Evolutionary conservation across 768 basidiomycete species (phyloP).

Genomic region (Rhizopogon salebrosus): DNA sequence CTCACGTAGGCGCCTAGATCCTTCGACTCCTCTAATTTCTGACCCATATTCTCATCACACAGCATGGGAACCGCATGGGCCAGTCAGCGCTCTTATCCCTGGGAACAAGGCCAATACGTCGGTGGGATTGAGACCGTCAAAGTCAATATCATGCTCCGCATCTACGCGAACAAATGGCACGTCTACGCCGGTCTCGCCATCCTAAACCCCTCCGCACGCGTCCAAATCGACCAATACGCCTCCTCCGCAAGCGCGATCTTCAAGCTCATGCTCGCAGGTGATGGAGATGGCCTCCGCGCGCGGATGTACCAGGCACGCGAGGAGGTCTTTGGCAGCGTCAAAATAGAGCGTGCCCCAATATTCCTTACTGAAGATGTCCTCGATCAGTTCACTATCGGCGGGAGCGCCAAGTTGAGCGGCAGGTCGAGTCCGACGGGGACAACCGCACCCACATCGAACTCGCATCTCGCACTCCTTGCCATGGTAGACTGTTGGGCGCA

Average conservation of each 20-base stretch:
- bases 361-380: slow-evolving; percentile 80
- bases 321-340: slow-evolving; percentile 62
- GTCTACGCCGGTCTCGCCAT: slow-evolving; percentile 99
- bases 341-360: slow-evolving; percentile 48
- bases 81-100: slow-evolving; percentile 72
- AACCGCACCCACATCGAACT: slow-evolving; percentile 50
- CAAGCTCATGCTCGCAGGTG: slow-evolving; percentile 83
- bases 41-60: slow-evolving; percentile 6
- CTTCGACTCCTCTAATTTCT: not conserved
- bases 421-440: slow-evolving; percentile 7
- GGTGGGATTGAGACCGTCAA: slow-evolving; percentile 98
- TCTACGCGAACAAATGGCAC: slow-evolving; percentile 97
- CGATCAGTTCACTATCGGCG: slow-evolving; percentile 84
- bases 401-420: slow-evolving; percentile 12
- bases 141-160: slow-evolving; percentile 90
- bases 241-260: slow-evolving; percentile 82
- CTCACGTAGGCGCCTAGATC: slow-evolving; percentile 53
- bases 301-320: slow-evolving; percentile 73
- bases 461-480: slow-evolving; percentile 88
- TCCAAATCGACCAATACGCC: slow-evolving; percentile 90
- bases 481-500: slow-evolving; percentile 99
- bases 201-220: slow-evolving; percentile 84
- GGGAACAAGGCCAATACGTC: slow-evolving; percentile 94
- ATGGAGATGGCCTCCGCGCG: slow-evolving; percentile 50
- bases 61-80: slow-evolving; percentile 99